Percentiles rank a stretch among this genome's conserved stretches.
phyloP scores from a whole-genome alignment of 2,329 filamentous ascomycete genomes.

The Helminthosporium solani region DNA sequence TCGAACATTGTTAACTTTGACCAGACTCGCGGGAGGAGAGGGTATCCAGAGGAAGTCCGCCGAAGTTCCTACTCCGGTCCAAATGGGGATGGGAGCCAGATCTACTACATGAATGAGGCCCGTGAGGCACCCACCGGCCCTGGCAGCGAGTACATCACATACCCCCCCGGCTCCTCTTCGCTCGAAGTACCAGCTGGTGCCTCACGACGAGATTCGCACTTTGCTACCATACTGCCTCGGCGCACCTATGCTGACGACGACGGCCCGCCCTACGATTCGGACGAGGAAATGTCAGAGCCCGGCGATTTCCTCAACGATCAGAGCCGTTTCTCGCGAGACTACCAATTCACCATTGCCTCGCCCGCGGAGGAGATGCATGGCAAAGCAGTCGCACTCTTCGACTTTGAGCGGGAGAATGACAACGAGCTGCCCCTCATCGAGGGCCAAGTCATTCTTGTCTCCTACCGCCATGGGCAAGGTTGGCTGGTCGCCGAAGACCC shows the following conservation, averaged over 20 bases:
- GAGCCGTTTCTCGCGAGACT: conserved; percentile 84
- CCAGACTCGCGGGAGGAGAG: conserved; percentile 37
- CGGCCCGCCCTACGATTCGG: conserved; percentile 44
- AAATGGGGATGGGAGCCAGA: conserved; percentile 69
- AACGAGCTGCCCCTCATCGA: conserved; percentile 92
- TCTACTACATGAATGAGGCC: conserved; percentile 71
- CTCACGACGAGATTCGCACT: conserved; percentile 55
- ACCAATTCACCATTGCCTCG: conserved; percentile 91
- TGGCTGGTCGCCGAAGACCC: conserved; percentile 98
- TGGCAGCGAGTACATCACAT: conserved; percentile 78
- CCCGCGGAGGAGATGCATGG: conserved; percentile 98
- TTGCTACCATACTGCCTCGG: conserved; percentile 50
- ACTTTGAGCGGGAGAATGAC: conserved; percentile 93
- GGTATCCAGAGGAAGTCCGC: conserved; percentile 38
- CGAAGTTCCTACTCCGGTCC: conserved; percentile 50
- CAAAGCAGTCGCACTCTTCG: conserved; percentile 91
- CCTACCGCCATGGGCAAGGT: conserved; percentile 91
- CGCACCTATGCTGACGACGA: conserved; percentile 45
- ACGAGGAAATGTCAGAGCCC: conserved; percentile 51
- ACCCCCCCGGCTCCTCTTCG: conserved; percentile 56
- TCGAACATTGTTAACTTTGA: conserved; percentile 46
- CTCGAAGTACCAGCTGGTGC: conserved; percentile 31
- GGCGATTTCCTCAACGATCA: conserved; percentile 60
- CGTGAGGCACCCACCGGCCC: conserved; percentile 69
- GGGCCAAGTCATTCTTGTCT: conserved; percentile 94